Conservation (phyloP, 2,329 filamentous ascomycete species). For the Lachnellula subtilissima region DNA sequence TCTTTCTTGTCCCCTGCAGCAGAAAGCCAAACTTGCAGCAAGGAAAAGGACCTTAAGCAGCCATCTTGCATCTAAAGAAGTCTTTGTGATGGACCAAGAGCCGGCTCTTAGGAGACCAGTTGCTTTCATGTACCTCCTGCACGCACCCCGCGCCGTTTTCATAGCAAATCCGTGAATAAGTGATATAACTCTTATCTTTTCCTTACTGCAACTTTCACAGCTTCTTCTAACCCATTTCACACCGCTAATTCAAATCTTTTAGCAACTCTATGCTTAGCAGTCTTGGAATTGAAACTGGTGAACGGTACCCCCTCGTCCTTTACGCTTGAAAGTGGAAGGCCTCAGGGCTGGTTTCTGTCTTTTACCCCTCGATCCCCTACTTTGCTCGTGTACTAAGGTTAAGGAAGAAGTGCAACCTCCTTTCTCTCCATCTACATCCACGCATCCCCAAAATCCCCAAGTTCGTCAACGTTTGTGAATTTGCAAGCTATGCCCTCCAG, state of each 20-base stretch:
- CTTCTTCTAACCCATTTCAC: slow-evolving; percentile 15
- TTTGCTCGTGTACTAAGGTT: neutral
- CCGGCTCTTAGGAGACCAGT: neutral
- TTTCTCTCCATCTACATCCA: neutral
- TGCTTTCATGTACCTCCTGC: slow-evolving; percentile 11
- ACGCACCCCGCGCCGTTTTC: slow-evolving; percentile 17
- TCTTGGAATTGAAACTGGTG: neutral
- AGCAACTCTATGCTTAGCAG: neutral
- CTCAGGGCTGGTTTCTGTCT: neutral
- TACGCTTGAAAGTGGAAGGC: neutral
- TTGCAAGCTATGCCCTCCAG: neutral
- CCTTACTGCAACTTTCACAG: slow-evolving; percentile 17
- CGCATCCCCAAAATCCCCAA: neutral
- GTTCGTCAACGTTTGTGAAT: neutral
- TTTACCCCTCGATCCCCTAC: neutral
- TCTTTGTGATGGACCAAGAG: slow-evolving; percentile 16
- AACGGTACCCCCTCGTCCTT: neutral
- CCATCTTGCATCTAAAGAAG: slow-evolving; percentile 16
- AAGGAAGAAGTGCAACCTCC: neutral
- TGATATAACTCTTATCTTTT: slow-evolving; percentile 15
- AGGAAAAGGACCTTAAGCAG: neutral
- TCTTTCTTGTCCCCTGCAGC: slow-evolving; percentile 8
- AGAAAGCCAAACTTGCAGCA: slow-evolving; percentile 1
- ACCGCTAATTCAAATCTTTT: slow-evolving; percentile 14
- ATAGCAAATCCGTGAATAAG: slow-evolving; percentile 11